Conservation (phyloP, 768 basidiomycete species). For the Tylopilus vinaceipallidus region DNA sequence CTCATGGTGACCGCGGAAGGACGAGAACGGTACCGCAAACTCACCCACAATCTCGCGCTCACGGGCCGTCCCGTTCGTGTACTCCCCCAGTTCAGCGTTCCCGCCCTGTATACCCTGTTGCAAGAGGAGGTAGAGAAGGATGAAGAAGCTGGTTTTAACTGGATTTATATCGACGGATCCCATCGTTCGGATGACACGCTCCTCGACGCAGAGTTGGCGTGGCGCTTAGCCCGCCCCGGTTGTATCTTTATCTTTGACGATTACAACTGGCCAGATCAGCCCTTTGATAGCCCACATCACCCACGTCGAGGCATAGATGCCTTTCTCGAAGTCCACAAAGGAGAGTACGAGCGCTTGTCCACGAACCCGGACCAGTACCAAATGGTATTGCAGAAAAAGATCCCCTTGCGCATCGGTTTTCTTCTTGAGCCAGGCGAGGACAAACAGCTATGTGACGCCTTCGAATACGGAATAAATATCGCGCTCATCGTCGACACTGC, state of each 20-base stretch:
- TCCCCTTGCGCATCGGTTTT: slow-evolving; percentile 55
- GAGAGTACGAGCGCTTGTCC: slow-evolving; percentile 45
- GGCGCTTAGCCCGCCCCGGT: slow-evolving; percentile 51
- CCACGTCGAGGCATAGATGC: slow-evolving; percentile 56
- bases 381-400: slow-evolving; percentile 49
- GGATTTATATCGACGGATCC: slow-evolving; percentile 59
- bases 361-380: slow-evolving; percentile 42
- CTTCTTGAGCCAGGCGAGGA: slow-evolving; percentile 12
- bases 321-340: slow-evolving; percentile 49
- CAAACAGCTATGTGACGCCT: slow-evolving; percentile 13
- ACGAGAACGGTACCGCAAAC: slow-evolving; percentile 40
- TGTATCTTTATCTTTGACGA: slow-evolving; percentile 58
- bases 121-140: slow-evolving; percentile 40
- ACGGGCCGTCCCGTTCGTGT: slow-evolving; percentile 46
- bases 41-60: slow-evolving; percentile 46
- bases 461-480: slow-evolving; percentile 49
- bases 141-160: slow-evolving; percentile 47
- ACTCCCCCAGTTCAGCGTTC: slow-evolving; percentile 51
- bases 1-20: slow-evolving; percentile 48
- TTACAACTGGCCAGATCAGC: slow-evolving; percentile 52
- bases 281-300: slow-evolving; percentile 47
- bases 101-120: slow-evolving; percentile 47
- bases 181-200: slow-evolving; percentile 60
- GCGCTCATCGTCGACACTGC: slow-evolving; percentile 41
- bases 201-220: slow-evolving; percentile 57